Evolutionary conservation across 2,329 filamentous ascomycete species (phyloP).

Genomic region (Lasiodiplodia theobromae): DNA sequence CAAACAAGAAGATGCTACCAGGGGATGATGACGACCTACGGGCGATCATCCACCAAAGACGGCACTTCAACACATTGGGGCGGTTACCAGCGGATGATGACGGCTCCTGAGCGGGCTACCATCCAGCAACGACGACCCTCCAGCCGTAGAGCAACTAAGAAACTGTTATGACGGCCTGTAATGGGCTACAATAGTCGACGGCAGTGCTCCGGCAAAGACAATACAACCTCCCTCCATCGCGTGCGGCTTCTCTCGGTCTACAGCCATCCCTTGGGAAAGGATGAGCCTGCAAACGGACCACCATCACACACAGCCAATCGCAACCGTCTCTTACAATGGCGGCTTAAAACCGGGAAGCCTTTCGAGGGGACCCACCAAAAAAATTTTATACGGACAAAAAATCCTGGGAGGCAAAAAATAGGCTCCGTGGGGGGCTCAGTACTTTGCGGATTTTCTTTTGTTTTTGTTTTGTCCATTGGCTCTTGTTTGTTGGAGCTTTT

Average conservation of each 20-base stretch:
- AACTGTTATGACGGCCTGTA: background rate
- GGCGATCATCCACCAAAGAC: background rate
- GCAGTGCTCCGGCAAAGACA: no score
- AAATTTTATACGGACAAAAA: slow-evolving; percentile 11
- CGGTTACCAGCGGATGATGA: background rate
- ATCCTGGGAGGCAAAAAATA: slow-evolving; percentile 5
- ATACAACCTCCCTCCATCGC: no score
- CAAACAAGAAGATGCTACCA: background rate
- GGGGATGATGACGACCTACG: background rate
- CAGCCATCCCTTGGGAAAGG: background rate
- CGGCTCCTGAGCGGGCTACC: no score
- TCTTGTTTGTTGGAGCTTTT: no score
- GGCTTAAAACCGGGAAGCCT: background rate
- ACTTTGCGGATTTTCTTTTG: background rate
- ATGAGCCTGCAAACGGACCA: background rate
- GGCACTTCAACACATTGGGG: background rate
- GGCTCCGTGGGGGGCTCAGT: background rate
- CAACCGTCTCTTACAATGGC: background rate
- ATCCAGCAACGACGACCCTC: background rate
- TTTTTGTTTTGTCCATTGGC: background rate
- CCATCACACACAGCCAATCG: background rate
- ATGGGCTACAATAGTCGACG: background rate
- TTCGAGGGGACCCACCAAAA: slow-evolving; percentile 4
- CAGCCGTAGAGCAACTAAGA: background rate
- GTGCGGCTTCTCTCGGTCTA: no score